Conservation (phyloP, 805 yeast genomes). For the Wickerhamomyces chambardii region DNA sequence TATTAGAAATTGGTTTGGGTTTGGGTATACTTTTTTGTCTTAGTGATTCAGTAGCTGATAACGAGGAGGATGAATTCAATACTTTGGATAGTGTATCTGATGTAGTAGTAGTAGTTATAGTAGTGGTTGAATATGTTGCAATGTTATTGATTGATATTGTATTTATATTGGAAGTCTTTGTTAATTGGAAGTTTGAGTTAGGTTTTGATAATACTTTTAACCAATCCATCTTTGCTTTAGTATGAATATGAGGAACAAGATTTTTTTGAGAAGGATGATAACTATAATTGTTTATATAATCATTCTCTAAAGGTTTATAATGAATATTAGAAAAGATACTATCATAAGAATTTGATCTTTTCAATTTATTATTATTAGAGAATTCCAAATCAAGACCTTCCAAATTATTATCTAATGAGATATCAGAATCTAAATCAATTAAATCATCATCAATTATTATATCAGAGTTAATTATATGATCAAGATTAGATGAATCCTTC, state of each 20-base stretch:
- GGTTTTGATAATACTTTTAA: slow-evolving; percentile 7
- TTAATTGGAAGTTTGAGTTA: neutral
- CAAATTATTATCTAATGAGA: too few species aligned
- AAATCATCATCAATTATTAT: neutral
- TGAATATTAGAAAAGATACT: slow-evolving; percentile 15
- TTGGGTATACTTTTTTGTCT: too few species aligned
- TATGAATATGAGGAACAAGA: too few species aligned
- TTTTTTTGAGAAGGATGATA: too few species aligned
- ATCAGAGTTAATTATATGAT: too few species aligned
- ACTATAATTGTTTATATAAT: slow-evolving; percentile 6
- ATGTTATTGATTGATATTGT: slow-evolving; percentile 1
- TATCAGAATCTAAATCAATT: neutral
- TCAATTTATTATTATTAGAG: too few species aligned
- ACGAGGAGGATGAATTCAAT: neutral
- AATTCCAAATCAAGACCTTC: too few species aligned
- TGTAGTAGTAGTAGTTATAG: neutral
- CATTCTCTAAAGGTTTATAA: slow-evolving; percentile 11
- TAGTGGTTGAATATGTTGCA: neutral
- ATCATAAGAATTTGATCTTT: slow-evolving; percentile 20
- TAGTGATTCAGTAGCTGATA: too few species aligned
- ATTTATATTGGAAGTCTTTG: slow-evolving; percentile 1
- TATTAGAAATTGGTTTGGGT: too few species aligned
- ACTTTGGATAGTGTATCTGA: neutral
- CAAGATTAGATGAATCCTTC: too few species aligned
- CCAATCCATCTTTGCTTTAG: too few species aligned